Percentiles rank a stretch among this genome's conserved stretches.
Evolutionary conservation across 1,284 basidiomycete genomes (phyloP).

Genomic region (Porodaedalea pini): DNA sequence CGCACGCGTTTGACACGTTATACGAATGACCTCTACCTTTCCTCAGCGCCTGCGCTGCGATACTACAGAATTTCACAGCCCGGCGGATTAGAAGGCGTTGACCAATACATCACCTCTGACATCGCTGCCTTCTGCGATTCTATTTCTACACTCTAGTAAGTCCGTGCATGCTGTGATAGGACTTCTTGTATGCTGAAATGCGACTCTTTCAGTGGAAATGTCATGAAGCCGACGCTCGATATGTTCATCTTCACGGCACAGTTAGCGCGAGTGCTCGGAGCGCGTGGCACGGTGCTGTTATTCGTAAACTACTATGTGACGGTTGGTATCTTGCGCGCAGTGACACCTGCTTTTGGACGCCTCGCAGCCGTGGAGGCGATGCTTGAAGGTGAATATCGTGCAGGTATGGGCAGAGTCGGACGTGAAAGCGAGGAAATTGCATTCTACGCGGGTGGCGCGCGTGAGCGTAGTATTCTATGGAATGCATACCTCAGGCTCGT

Average conservation of each 20-base stretch:
- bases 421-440: conserved; percentile 94
- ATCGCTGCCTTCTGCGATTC: conserved; percentile 89
- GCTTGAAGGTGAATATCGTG: conserved; percentile 86
- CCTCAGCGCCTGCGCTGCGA: conserved; percentile 60
- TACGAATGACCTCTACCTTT: conserved; percentile 90
- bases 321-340: conserved; percentile 76
- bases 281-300: conserved; percentile 74
- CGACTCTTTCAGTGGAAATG: conserved; percentile 51
- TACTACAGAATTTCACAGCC: conserved; percentile 63
- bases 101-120: conserved; percentile 93
- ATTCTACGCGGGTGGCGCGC: conserved; percentile 90
- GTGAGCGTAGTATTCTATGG: conserved; percentile 83
- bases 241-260: conserved; percentile 92
- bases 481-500: conserved; percentile 79
- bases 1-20: conserved; percentile 89
- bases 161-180: conserved; percentile 20
- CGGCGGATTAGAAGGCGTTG: conserved; percentile 69
- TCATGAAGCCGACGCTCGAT: conserved; percentile 90
- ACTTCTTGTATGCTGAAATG: not conserved
- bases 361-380: conserved; percentile 88
- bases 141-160: conserved; percentile 85
- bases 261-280: conserved; percentile 81
- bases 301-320: conserved; percentile 87
- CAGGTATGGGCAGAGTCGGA: conserved; percentile 84
- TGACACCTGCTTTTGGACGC: conserved; percentile 92